A percentile compares a stretch with the other conserved stretches of the same genome.
These are phyloP conservation scores for Candolleomyces eurysporus DNA, from an alignment of 768 basidiomycete genomes.

Conservation along the genomic window DNA sequence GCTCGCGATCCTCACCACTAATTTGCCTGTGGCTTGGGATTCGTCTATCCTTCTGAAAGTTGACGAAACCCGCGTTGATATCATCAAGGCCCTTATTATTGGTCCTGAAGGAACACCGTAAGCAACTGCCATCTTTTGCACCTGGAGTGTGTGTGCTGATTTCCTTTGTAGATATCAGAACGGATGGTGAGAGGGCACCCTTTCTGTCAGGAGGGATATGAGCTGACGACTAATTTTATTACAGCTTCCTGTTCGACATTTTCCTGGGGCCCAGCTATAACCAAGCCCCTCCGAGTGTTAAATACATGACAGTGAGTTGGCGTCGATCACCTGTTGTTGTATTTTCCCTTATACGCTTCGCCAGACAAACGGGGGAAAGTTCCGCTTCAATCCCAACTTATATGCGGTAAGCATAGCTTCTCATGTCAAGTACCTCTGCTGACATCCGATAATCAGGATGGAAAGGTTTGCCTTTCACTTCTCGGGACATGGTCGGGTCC, in stretches of 20 bases:
- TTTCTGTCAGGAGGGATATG: slow-evolving; percentile 21
- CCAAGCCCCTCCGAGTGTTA: slow-evolving; percentile 71
- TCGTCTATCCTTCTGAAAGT: slow-evolving; percentile 92
- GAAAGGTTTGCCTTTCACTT: slow-evolving; percentile 91
- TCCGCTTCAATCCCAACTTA: slow-evolving; percentile 90
- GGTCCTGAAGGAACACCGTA: slow-evolving; percentile 95
- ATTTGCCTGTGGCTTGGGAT: slow-evolving; percentile 92
- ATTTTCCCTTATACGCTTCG: neutral
- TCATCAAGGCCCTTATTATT: slow-evolving; percentile 89
- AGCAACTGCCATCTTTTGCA: slow-evolving; percentile 24
- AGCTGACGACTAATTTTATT: neutral
- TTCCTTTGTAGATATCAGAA: slow-evolving; percentile 67
- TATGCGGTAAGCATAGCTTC: slow-evolving; percentile 63
- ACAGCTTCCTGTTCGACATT: slow-evolving; percentile 75
- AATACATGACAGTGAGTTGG: slow-evolving; percentile 58
- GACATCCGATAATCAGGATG: slow-evolving; percentile 51
- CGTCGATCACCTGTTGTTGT: neutral
- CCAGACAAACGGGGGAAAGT: slow-evolving; percentile 86
- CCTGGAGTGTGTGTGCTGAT: neutral
- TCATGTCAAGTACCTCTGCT: slow-evolving; percentile 1
- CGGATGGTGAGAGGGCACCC: slow-evolving; percentile 63
- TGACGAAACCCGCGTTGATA: slow-evolving; percentile 87
- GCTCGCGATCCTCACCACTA: slow-evolving; percentile 92
- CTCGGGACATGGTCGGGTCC: slow-evolving; percentile 93
- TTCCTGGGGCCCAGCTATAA: slow-evolving; percentile 91